Percentiles rank a stretch among this genome's conserved stretches.
These are phyloP conservation scores for Fusarium abutilonis DNA, from an alignment of 2,329 filamentous ascomycete species.

Conservation along the genomic window DNA sequence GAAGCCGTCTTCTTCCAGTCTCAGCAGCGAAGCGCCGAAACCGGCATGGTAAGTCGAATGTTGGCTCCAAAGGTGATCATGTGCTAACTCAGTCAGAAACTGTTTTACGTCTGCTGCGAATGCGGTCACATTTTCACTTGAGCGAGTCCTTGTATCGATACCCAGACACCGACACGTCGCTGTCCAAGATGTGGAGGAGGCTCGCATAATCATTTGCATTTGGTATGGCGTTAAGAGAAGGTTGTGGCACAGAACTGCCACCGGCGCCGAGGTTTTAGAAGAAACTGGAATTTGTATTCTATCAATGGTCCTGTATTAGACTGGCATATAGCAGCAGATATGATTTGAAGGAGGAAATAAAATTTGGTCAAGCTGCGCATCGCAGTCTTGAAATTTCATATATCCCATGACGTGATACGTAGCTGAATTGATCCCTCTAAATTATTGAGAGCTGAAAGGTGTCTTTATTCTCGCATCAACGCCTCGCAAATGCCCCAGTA, in stretches of 20 bases:
- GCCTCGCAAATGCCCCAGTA: conserved; percentile 50
- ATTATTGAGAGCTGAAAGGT: conserved; percentile 40
- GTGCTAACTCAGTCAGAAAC: conserved; percentile 67
- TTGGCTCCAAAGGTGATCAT: neutral
- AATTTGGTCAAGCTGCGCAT: conserved; percentile 11
- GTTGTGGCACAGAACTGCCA: conserved; percentile 20
- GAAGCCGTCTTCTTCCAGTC: conserved; percentile 99
- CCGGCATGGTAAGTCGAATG: conserved; percentile 84
- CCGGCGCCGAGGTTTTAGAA: conserved; percentile 26
- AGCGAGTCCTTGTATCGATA: conserved; percentile 44
- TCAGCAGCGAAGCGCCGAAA: conserved; percentile 95
- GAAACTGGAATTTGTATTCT: conserved; percentile 32
- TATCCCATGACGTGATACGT: conserved; percentile 15
- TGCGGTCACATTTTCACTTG: conserved; percentile 88
- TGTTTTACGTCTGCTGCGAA: conserved; percentile 92
- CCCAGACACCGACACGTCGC: conserved; percentile 26
- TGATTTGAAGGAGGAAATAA: conserved; percentile 19
- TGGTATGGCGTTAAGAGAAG: conserved; percentile 39
- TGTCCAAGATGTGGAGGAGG: conserved; percentile 32
- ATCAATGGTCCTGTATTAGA: conserved; percentile 26
- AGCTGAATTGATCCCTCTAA: conserved; percentile 3
- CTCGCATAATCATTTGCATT: conserved; percentile 35
- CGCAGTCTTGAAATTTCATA: conserved; percentile 8
- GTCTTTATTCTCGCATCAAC: conserved; percentile 47
- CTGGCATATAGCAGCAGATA: conserved; percentile 11